Conservation (phyloP, 495 filamentous ascomycete genomes). For the Aspergillus conjunctus region DNA sequence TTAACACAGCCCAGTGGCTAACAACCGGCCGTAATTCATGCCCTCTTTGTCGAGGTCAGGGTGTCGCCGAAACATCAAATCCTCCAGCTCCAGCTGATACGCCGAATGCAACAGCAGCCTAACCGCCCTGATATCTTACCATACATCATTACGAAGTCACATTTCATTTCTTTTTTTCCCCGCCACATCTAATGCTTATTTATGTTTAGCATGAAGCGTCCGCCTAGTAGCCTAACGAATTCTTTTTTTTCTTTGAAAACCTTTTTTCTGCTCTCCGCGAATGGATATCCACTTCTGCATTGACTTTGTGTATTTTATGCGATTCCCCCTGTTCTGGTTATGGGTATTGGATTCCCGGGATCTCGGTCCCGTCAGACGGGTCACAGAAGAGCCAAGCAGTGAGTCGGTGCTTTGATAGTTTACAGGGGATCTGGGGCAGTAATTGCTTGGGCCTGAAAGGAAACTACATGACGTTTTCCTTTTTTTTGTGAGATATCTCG, state of each 20-base stretch:
- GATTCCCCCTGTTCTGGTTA: constrained; percentile 21
- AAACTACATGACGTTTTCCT: too few species aligned
- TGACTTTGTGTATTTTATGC: constrained; percentile 19
- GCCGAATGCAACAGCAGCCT: constrained; percentile 30
- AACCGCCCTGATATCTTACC: constrained; percentile 3
- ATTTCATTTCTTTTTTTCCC: neutral
- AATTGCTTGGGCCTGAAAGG: neutral
- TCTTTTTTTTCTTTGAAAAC: constrained; percentile 24
- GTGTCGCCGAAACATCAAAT: constrained; percentile 52
- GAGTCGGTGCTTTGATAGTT: neutral
- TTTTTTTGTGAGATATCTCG: too few species aligned
- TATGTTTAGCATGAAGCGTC: constrained; percentile 44
- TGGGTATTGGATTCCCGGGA: constrained; percentile 8
- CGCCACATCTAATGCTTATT: constrained; percentile 10
- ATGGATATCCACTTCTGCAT: constrained; percentile 42
- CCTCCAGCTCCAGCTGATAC: constrained; percentile 24
- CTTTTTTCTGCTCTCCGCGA: constrained; percentile 24
- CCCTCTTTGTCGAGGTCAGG: constrained; percentile 71
- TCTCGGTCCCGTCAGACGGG: constrained; percentile 10
- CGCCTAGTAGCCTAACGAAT: constrained; percentile 37
- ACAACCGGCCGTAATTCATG: constrained; percentile 81
- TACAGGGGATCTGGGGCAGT: neutral
- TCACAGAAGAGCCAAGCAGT: constrained; percentile 7
- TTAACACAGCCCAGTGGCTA: constrained; percentile 59
- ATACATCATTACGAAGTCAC: neutral